Conservation (phyloP, 495 filamentous ascomycete genomes). For the Penicillium bialowiezense region DNA sequence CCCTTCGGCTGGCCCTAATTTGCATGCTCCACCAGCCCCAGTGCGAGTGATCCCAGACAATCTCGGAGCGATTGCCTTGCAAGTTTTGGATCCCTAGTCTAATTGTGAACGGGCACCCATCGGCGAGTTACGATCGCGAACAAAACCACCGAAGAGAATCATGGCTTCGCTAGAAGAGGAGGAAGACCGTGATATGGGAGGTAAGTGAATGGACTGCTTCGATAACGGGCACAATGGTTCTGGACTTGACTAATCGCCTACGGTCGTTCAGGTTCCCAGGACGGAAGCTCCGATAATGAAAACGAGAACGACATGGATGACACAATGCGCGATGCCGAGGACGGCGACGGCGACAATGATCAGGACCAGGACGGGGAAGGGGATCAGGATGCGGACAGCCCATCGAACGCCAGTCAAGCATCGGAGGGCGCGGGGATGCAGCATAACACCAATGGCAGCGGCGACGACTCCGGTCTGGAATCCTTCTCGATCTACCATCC, state of each 20-base stretch:
- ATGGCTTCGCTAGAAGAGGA: slow-evolving; percentile 46
- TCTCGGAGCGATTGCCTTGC: too few relatives aligned
- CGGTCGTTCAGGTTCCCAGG: slow-evolving; percentile 47
- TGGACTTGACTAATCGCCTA: slow-evolving; percentile 10
- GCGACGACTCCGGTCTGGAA: slow-evolving; percentile 28
- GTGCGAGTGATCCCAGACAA: too few relatives aligned
- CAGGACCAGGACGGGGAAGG: slow-evolving; percentile 46
- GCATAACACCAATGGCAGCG: slow-evolving; percentile 38
- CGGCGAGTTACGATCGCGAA: neutral
- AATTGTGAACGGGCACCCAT: neutral
- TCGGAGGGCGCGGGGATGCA: slow-evolving; percentile 42
- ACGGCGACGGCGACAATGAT: slow-evolving; percentile 55
- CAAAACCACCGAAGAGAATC: neutral
- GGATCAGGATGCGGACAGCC: slow-evolving; percentile 58
- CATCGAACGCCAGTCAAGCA: slow-evolving; percentile 46
- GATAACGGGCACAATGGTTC: neutral
- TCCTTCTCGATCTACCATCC: slow-evolving; percentile 52
- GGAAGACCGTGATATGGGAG: slow-evolving; percentile 55
- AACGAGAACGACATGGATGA: slow-evolving; percentile 69
- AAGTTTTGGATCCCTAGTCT: too few relatives aligned
- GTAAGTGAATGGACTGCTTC: slow-evolving; percentile 24
- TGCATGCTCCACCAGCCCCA: too few relatives aligned
- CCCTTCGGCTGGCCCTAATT: too few relatives aligned
- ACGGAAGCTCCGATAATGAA: slow-evolving; percentile 69
- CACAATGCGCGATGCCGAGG: slow-evolving; percentile 62